Conservation (phyloP, 2,329 filamentous ascomycete genomes). For the Seiridium unicorne region DNA sequence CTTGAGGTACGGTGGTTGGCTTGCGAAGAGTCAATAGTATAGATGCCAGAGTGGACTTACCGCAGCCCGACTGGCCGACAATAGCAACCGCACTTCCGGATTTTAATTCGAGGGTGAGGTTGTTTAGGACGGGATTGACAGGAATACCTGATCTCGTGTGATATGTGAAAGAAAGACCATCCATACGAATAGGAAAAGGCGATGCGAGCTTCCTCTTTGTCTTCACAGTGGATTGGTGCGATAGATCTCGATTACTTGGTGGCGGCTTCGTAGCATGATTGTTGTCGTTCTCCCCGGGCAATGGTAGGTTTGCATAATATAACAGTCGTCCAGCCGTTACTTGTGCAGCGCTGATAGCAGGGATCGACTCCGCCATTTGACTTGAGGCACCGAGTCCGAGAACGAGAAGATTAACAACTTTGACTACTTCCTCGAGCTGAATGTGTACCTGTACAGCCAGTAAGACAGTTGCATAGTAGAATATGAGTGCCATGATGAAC, state of each 20-base stretch:
- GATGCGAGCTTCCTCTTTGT: conserved; percentile 29
- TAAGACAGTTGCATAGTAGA: conserved; percentile 76
- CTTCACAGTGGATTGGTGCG: neutral
- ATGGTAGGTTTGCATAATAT: conserved; percentile 61
- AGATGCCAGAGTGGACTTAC: conserved; percentile 81
- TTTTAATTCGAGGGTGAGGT: conserved; percentile 64
- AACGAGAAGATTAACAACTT: conserved; percentile 80
- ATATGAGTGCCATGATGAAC: conserved; percentile 75
- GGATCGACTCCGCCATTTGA: conserved; percentile 70
- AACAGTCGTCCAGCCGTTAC: conserved; percentile 73
- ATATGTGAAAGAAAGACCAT: conserved; percentile 69
- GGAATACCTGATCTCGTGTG: conserved; percentile 47
- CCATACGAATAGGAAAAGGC: conserved; percentile 49
- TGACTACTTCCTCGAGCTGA: conserved; percentile 56
- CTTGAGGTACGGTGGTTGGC: conserved; percentile 24
- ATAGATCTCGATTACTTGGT: neutral
- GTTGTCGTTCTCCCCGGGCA: neutral
- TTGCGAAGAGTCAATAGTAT: conserved; percentile 72
- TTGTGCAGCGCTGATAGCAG: conserved; percentile 74
- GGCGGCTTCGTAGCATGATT: no score
- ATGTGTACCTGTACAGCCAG: conserved; percentile 44
- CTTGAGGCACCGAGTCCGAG: conserved; percentile 76
- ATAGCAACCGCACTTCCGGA: conserved; percentile 70
- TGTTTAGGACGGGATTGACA: conserved; percentile 51
- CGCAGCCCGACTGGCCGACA: conserved; percentile 82